phyloP scores from a whole-genome alignment of 2,329 filamentous ascomycete genomes.

The Albifimbria verrucaria region DNA sequence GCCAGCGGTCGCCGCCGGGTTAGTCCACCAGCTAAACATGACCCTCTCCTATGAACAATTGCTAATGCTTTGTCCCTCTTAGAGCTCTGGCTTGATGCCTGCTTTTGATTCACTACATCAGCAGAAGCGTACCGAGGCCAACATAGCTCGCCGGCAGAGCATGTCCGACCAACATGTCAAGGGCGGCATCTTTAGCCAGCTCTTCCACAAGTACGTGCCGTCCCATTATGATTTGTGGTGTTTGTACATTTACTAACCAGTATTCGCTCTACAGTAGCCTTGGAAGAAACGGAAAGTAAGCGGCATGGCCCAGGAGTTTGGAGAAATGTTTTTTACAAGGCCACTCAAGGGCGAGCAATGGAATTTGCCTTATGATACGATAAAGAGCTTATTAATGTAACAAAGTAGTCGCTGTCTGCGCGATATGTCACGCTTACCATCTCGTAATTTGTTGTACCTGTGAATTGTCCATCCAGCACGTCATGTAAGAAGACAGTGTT shows the following conservation, averaged over 20 bases:
- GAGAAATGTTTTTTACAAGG: too few species aligned
- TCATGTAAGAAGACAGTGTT: too few species aligned
- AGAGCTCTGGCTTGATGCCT: slow-evolving; percentile 45
- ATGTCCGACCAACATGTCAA: slow-evolving; percentile 50
- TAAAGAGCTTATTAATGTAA: too few species aligned
- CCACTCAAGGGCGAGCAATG: too few species aligned
- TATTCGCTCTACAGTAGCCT: not conserved
- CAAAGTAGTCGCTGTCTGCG: too few species aligned
- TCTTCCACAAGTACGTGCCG: slow-evolving; percentile 53
- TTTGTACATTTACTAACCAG: not conserved
- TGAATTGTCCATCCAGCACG: too few species aligned
- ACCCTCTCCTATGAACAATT: not conserved
- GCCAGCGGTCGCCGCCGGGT: slow-evolving; percentile 27
- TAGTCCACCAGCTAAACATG: slow-evolving; percentile 4
- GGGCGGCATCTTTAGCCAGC: slow-evolving; percentile 47
- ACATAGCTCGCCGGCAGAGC: slow-evolving; percentile 49
- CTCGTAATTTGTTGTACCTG: too few species aligned
- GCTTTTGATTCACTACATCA: slow-evolving; percentile 49
- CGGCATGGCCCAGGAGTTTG: not conserved
- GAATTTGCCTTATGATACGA: too few species aligned
- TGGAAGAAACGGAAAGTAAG: not conserved
- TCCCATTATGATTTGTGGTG: not conserved
- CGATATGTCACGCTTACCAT: too few species aligned
- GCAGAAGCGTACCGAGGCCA: slow-evolving; percentile 46
- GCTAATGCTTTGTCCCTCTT: not conserved